phyloP scores from a whole-genome alignment of 495 filamentous ascomycete species.

The Bathelium albidoporum region DNA sequence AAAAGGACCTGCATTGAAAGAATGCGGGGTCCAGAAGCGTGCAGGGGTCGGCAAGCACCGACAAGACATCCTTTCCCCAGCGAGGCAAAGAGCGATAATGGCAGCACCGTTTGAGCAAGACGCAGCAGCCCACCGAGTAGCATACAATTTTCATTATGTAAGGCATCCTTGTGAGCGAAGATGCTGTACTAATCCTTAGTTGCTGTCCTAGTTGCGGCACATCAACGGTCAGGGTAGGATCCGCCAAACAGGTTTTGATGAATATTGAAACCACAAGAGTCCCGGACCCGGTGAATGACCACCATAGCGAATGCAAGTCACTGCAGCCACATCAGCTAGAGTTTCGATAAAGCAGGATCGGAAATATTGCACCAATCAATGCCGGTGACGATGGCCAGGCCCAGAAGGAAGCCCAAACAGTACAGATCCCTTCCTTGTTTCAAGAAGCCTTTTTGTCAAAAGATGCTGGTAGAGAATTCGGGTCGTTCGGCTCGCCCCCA shows the following conservation, averaged over 20 bases:
- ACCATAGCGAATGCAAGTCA: background rate
- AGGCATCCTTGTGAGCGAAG: background rate
- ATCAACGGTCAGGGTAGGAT: background rate
- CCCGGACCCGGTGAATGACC: background rate
- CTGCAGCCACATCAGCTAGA: background rate
- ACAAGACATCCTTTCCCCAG: background rate
- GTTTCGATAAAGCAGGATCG: background rate
- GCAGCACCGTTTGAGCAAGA: background rate
- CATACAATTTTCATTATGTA: no score
- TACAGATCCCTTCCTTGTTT: background rate
- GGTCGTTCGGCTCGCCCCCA: background rate
- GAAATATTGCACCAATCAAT: background rate
- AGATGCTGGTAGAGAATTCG: background rate
- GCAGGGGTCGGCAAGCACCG: conserved; percentile 1
- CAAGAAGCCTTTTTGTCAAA: background rate
- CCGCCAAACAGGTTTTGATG: background rate
- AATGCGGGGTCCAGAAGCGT: background rate
- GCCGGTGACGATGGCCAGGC: background rate
- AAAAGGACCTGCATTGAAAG: background rate
- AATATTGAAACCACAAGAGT: background rate
- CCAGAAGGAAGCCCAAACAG: background rate
- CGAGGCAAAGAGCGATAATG: background rate
- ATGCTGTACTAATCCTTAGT: background rate
- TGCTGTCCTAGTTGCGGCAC: background rate
- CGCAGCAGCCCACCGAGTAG: no score